Evolutionary conservation across 2,329 filamentous ascomycete genomes (phyloP).

Genomic region (Botrytis paeoniae): DNA sequence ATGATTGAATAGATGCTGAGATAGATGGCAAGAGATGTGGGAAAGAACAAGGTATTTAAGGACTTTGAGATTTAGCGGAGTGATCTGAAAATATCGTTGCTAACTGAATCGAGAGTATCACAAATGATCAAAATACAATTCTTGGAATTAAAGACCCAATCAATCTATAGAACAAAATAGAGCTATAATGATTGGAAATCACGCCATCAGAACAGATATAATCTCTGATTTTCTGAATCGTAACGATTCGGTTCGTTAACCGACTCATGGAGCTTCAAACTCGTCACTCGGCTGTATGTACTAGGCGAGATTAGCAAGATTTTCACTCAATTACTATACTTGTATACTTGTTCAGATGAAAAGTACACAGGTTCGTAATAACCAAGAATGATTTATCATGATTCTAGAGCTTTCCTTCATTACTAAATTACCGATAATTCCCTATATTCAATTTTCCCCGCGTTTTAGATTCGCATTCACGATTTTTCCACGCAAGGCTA

Average conservation of each 20-base stretch:
- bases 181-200: background rate
- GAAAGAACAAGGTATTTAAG: background rate
- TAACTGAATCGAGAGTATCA: no score
- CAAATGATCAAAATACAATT: background rate
- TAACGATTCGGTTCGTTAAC: background rate
- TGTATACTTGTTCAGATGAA: background rate
- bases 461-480: background rate
- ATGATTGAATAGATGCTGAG: background rate
- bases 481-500: background rate
- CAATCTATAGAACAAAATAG: background rate
- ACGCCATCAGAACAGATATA: background rate
- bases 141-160: background rate
- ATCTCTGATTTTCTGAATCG: no score
- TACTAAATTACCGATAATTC: background rate
- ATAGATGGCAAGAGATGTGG: background rate
- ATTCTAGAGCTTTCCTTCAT: background rate
- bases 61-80: background rate
- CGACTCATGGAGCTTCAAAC: background rate
- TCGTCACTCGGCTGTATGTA: background rate
- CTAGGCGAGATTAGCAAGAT: background rate
- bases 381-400: background rate
- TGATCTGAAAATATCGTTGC: background rate
- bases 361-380: background rate
- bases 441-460: background rate
- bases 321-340: background rate